Evolutionary conservation across 2,329 filamentous ascomycete species (phyloP).

Genomic region (Aspergillus brunneoviolaceus): DNA sequence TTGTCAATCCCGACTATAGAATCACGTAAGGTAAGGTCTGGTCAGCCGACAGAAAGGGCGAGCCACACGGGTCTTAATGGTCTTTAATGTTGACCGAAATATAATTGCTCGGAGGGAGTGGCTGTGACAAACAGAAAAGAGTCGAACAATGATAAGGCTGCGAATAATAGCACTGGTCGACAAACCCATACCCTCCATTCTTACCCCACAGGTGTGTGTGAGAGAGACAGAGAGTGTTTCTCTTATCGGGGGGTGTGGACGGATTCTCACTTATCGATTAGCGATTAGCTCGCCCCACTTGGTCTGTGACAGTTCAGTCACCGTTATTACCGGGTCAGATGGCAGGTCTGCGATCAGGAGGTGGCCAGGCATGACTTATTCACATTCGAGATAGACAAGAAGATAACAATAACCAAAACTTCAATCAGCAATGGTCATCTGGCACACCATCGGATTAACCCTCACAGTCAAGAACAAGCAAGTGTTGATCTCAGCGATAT

Average conservation of each 20-base stretch:
- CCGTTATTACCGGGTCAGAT: neutral
- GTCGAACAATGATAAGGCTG: neutral
- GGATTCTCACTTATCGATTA: conserved; percentile 13
- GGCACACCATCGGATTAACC: no score
- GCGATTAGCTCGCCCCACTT: conserved; percentile 11
- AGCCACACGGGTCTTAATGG: neutral
- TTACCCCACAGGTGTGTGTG: conserved; percentile 6
- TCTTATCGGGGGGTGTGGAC: conserved; percentile 9
- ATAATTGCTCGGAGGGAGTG: neutral
- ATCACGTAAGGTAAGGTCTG: neutral
- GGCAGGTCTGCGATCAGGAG: neutral
- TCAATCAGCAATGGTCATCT: no score
- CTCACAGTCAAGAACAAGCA: no score
- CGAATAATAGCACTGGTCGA: neutral
- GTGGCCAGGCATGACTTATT: neutral
- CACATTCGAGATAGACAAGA: neutral
- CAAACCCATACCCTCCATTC: neutral
- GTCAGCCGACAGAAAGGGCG: conserved; percentile 13
- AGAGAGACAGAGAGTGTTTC: neutral
- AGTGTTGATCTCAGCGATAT: no score
- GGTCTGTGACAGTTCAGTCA: neutral
- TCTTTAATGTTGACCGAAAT: neutral
- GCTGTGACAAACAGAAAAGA: neutral
- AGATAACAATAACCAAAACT: neutral
- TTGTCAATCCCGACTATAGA: neutral